Evolutionary conservation across 352 stramenopile species (phyloP).

Genomic region (Globisporangium paddicum): DNA sequence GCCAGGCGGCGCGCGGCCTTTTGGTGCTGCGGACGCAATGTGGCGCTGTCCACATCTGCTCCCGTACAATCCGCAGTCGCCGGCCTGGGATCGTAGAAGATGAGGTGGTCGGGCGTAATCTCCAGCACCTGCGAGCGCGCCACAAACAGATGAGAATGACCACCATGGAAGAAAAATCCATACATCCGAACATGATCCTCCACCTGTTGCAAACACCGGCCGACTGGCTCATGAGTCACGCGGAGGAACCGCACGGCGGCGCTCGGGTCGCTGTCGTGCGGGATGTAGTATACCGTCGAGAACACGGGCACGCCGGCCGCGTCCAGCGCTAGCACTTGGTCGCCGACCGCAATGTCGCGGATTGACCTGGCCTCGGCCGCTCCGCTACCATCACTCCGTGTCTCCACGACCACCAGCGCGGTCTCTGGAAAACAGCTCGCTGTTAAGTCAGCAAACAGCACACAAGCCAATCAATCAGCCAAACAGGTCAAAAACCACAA

Average conservation of each 20-base stretch:
- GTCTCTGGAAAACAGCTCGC: constrained; percentile 58
- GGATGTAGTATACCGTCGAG: constrained; percentile 63
- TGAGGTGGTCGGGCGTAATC: constrained; percentile 45
- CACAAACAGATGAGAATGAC: no score
- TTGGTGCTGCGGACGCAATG: constrained; percentile 23
- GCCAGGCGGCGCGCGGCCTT: constrained; percentile 44
- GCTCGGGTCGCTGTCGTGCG: constrained; percentile 31
- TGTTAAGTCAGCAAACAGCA: constrained; percentile 11
- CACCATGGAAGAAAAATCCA: not conserved
- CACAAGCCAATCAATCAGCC: no score
- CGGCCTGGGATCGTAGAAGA: constrained; percentile 24
- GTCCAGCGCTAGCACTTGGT: constrained; percentile 53
- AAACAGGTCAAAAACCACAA: not conserved
- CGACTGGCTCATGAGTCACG: constrained; percentile 24
- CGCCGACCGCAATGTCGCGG: constrained; percentile 24
- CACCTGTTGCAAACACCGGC: not conserved
- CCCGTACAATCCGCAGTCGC: not conserved
- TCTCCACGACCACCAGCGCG: constrained; percentile 26
- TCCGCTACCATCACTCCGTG: not conserved
- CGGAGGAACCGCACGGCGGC: constrained; percentile 22
- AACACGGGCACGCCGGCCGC: constrained; percentile 25
- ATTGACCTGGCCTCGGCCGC: constrained; percentile 23
- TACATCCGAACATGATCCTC: not conserved
- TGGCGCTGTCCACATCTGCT: not conserved
- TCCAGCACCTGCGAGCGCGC: constrained; percentile 19